These are phyloP conservation scores for Vitis rotundifolia DNA, from an alignment of 164 flowering plant species.

Conservation along the genomic window DNA sequence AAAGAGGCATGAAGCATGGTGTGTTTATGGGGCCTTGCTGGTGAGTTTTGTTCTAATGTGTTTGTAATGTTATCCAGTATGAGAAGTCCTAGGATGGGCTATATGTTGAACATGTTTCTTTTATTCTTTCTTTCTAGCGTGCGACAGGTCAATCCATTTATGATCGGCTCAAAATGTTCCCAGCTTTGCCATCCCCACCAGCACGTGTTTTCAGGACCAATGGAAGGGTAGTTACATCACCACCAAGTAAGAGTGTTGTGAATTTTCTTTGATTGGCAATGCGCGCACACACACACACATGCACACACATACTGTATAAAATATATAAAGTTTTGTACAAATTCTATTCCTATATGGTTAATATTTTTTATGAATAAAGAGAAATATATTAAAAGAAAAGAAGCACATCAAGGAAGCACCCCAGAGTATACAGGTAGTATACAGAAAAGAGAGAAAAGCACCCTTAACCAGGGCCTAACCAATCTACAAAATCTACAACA, in stretches of 20 bases:
- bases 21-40: conserved; percentile 87
- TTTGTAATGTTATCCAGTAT: not conserved
- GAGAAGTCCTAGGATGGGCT: not conserved
- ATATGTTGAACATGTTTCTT: not conserved
- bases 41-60: conserved; percentile 35
- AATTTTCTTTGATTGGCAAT: not conserved
- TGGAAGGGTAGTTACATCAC: conserved; percentile 38
- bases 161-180: conserved; percentile 69
- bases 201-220: conserved; percentile 45
- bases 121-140: conserved; percentile 40
- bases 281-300: not conserved
- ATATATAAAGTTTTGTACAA: too few species aligned
- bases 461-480: too few species aligned
- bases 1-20: conserved; percentile 98
- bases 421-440: too few species aligned
- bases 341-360: too few species aligned
- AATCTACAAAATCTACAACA: too few species aligned
- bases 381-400: too few species aligned
- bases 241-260: conserved; percentile 49
- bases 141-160: conserved; percentile 84
- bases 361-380: too few species aligned
- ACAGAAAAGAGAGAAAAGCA: too few species aligned
- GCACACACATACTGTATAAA: too few species aligned
- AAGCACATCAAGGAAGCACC: too few species aligned
- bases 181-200: conserved; percentile 52